Percentiles rank a stretch among this genome's conserved stretches.
These are phyloP conservation scores for Fusarium miscanthi DNA, from an alignment of 2,329 filamentous ascomycete species.

Conservation along the genomic window DNA sequence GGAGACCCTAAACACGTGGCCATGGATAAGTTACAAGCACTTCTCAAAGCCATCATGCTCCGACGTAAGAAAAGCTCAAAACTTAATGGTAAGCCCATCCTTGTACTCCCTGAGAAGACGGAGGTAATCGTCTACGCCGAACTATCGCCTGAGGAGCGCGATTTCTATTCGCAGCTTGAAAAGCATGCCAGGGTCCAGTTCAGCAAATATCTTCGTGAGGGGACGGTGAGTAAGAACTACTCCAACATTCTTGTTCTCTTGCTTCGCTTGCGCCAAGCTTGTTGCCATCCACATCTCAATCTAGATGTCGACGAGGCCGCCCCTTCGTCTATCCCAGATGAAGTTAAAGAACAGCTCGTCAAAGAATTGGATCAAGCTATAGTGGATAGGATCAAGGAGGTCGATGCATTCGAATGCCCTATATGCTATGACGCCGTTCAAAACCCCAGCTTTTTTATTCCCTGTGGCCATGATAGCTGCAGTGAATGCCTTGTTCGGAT, in stretches of 20 bases:
- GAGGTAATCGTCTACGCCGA: conserved; percentile 81
- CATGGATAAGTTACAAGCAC: conserved; percentile 77
- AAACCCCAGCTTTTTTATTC: conserved; percentile 82
- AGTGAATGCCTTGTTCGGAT: conserved; percentile 79
- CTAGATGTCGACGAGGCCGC: conserved; percentile 50
- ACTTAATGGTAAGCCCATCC: conserved; percentile 83
- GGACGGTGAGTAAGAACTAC: conserved; percentile 76
- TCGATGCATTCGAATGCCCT: conserved; percentile 78
- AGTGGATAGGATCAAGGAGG: conserved; percentile 70
- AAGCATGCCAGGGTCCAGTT: conserved; percentile 74
- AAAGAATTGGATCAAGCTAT: conserved; percentile 68
- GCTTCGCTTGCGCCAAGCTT: conserved; percentile 82
- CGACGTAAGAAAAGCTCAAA: conserved; percentile 83
- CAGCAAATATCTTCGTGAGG: conserved; percentile 78
- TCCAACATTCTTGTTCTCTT: conserved; percentile 83
- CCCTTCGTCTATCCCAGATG: conserved; percentile 53
- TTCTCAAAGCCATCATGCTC: conserved; percentile 84
- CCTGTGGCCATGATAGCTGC: conserved; percentile 86
- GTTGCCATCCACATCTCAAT: conserved; percentile 51
- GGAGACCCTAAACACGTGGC: conserved; percentile 68
- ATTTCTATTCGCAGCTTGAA: conserved; percentile 83
- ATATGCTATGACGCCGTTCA: conserved; percentile 82
- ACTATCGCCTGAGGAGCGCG: conserved; percentile 77
- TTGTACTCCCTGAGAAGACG: conserved; percentile 78
- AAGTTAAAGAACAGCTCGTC: conserved; percentile 71